Conservation (phyloP, 1,284 basidiomycete genomes). For the Limonomyces culmigenus region DNA sequence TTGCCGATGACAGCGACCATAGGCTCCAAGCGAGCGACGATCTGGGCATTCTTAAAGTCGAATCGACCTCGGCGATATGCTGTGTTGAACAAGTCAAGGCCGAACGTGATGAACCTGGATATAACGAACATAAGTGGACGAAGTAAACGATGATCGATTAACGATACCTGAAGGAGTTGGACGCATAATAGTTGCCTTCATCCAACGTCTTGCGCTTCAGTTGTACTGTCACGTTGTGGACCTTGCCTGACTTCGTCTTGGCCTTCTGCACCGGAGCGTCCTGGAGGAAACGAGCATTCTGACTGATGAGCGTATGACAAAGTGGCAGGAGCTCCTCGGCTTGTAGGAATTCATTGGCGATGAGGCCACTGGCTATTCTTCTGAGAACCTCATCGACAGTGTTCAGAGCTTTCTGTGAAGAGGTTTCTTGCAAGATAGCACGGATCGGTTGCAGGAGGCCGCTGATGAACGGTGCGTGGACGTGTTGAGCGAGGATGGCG, state of each 20-base stretch:
- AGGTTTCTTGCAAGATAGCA: conserved; percentile 77
- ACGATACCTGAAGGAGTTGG: conserved; percentile 71
- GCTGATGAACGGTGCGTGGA: conserved; percentile 64
- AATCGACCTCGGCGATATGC: conserved; percentile 79
- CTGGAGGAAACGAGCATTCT: conserved; percentile 75
- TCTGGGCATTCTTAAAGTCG: conserved; percentile 59
- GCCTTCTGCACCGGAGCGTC: conserved; percentile 24
- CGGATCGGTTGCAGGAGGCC: conserved; percentile 69
- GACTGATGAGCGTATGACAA: conserved; percentile 81
- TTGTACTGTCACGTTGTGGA: conserved; percentile 56
- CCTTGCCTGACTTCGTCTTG: conserved; percentile 15
- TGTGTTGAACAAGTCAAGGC: conserved; percentile 83
- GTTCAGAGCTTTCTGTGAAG: conserved; percentile 67
- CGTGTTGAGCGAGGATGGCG: conserved; percentile 58
- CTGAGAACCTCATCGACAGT: conserved; percentile 82
- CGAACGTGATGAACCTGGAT: conserved; percentile 78
- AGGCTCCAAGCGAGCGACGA: conserved; percentile 70
- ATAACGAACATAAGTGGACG: conserved; percentile 5
- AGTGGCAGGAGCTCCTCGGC: conserved; percentile 65
- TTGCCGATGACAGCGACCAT: conserved; percentile 86
- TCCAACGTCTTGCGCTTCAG: conserved; percentile 46
- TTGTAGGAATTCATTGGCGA: conserved; percentile 62
- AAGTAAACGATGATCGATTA: background rate
- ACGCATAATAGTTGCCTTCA: conserved; percentile 57
- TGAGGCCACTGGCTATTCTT: conserved; percentile 73